Base-by-base conservation (phyloP, 306 rosid species). In the Malus orientalis region DNA sequence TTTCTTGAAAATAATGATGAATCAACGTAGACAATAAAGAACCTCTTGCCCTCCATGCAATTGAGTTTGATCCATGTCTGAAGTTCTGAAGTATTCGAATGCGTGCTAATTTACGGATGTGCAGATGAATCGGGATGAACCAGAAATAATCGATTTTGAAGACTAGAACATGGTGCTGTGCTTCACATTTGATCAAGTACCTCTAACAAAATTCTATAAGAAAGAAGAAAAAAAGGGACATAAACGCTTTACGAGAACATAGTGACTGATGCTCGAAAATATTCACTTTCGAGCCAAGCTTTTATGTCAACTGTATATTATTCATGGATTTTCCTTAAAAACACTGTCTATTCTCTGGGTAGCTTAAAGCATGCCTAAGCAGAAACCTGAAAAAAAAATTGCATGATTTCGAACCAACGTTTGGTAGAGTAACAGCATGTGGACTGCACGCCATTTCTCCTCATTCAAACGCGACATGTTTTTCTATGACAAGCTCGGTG, bases 371-470 rank as follows among this genome's bases (percentile, higher is more conserved):
- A 64, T 79, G 75, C 77, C 82, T 74, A 76, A 73, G 76, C 81
- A 82, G 71, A 80, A 73, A 64, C 79, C 86, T 76, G 76, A 69
- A 75, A 76, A 81, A 81, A 59, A 49, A 81, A 42, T 84, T 79
- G 82, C 84, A 54, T 74, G 49, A 49, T 27, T 83, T 79, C 49
- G 58, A 59, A 58, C 73, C 77, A 74, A 76, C 79, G 54, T 53
- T 67, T 70, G 55, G 71, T 69, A 78, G 61, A 69, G 64, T 73
- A 32, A 57, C 29, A 57, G 29, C 27, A 57, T 29, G 69, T 71
- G 55, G 55, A 49, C 20, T 71, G 15, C 64, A 47, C 18, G 20
- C 55, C 55, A 49, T 15, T 49, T 49, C 55, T 38, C 42, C 42
- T 38, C 42, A 38, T 38, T 7, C 42, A 38, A 38, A 38, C 53